phyloP scores from a whole-genome alignment of 495 filamentous ascomycete species.

The Darksidea phi region DNA sequence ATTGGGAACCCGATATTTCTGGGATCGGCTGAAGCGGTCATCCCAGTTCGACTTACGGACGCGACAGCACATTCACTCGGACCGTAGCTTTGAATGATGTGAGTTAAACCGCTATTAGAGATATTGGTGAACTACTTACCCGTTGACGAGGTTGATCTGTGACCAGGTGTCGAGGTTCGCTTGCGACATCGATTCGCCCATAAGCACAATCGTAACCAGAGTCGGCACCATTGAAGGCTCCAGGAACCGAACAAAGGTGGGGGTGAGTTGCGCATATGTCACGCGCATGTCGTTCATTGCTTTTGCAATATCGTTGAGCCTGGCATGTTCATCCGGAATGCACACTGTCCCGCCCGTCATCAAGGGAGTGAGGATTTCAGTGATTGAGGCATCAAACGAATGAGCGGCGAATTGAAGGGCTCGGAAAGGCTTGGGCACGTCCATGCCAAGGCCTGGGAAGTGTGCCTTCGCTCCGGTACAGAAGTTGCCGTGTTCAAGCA shows the following conservation, averaged over 20 bases:
- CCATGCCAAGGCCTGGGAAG: slow-evolving; percentile 44
- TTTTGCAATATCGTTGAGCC: slow-evolving; percentile 52
- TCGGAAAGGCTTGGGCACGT: slow-evolving; percentile 39
- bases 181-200: slow-evolving; percentile 33
- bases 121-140: slow-evolving; percentile 1
- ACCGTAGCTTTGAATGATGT: slow-evolving; percentile 14
- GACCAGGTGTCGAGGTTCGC: slow-evolving; percentile 31
- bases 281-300: slow-evolving; percentile 53
- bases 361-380: slow-evolving; percentile 53
- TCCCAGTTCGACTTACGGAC: slow-evolving; percentile 13
- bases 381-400: slow-evolving; percentile 55
- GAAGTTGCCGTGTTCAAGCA: slow-evolving; percentile 51
- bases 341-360: slow-evolving; percentile 62
- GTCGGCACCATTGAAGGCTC: slow-evolving; percentile 28
- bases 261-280: slow-evolving; percentile 55
- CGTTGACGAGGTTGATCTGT: slow-evolving; percentile 28
- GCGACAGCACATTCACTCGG: slow-evolving; percentile 33
- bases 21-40: slow-evolving; percentile 13
- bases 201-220: slow-evolving; percentile 21
- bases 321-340: slow-evolving; percentile 59
- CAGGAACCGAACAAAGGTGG: slow-evolving; percentile 45
- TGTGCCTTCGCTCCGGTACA: slow-evolving; percentile 51
- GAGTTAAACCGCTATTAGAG: not conserved
- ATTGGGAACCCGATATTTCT: slow-evolving; percentile 27
- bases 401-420: slow-evolving; percentile 57